Base-by-base conservation (phyloP, 1,284 basidiomycete genomes). In the Austroboletus novae-zelandiae region DNA sequence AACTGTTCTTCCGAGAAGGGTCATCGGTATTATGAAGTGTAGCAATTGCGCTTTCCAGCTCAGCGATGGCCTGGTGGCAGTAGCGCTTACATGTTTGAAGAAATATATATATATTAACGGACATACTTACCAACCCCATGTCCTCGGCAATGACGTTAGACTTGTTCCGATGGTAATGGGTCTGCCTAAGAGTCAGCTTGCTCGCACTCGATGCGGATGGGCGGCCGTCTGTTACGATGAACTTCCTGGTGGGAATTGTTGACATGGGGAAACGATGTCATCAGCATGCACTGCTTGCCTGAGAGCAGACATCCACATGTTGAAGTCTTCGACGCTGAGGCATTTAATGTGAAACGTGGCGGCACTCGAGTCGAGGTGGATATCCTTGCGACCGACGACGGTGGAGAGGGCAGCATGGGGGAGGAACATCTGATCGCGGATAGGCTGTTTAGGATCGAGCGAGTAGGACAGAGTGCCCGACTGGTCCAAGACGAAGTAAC, bases 321-420 rank as follows among this genome's bases (percentile, higher is more conserved):
- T 72, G 57, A 90, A 93, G 60, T 93, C 90, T 9, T 81, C 79
- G 17, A 69, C 70, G 46, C 74, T 82, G 23, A 89, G 69, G 61
- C 87, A 89, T 66, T 86, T 88, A 54, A 89, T 79, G 65, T 91
- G 89, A 62, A 90, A 92, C 1, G 87, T 91, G 25, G 84, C 82
- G 47, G 76, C 83, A 57, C 74, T 80, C 1, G 86, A 83, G 61
- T 93, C 90, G 44, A 93, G 77, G 61, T 90, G 85, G 52, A 89
- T 87, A 60, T 91, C 84, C 62, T 78, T 84, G 51, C 84, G 78
- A 6, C 83, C 83, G 32, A 76, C 72, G 13, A 79, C 75, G 27
- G 85, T 89, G 9, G 86, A 84, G 52, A 93, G 83, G 15, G 87
- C 87, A 23, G 90, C 86, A 56, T 81, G 78, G 20, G 79, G 76